A percentile compares a stretch with the other conserved stretches of the same genome.
Conservation (phyloP, 2,329 filamentous ascomycete species). For the Cladosporium velox region DNA sequence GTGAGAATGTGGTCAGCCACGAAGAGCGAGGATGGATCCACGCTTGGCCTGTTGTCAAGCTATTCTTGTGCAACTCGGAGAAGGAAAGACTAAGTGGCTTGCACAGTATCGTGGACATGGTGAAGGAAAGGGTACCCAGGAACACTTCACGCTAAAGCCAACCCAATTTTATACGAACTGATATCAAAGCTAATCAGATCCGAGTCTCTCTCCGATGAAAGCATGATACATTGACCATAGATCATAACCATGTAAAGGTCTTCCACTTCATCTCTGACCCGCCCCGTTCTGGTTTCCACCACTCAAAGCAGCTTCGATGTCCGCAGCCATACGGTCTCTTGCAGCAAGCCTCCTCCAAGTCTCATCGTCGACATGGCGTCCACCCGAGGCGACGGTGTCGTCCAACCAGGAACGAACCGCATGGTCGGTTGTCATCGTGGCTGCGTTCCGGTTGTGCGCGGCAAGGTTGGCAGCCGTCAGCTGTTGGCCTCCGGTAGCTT, state of each 20-base stretch:
- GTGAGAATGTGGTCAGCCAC: conserved; percentile 57
- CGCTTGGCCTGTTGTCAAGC: conserved; percentile 74
- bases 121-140: conserved; percentile 31
- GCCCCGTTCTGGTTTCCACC: not conserved
- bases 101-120: conserved; percentile 45
- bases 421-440: not conserved
- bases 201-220: not conserved
- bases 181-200: not conserved
- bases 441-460: not conserved
- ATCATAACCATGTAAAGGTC: not conserved
- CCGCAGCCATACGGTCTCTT: not conserved
- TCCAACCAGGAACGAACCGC: not conserved
- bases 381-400: not conserved
- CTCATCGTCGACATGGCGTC: not conserved
- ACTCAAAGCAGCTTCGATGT: not conserved
- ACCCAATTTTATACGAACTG: not conserved
- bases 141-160: not conserved
- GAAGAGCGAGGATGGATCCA: conserved; percentile 71
- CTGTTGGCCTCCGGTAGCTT: not conserved
- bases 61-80: conserved; percentile 55
- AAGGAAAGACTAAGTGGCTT: conserved; percentile 52
- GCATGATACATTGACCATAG: not conserved
- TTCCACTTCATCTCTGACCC: not conserved
- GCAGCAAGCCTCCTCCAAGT: not conserved
- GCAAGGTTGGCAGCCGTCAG: not conserved